These are phyloP conservation scores for Cutaneotrichosporon cavernicola DNA, from an alignment of 1,284 basidiomycete species.

Conservation along the genomic window DNA sequence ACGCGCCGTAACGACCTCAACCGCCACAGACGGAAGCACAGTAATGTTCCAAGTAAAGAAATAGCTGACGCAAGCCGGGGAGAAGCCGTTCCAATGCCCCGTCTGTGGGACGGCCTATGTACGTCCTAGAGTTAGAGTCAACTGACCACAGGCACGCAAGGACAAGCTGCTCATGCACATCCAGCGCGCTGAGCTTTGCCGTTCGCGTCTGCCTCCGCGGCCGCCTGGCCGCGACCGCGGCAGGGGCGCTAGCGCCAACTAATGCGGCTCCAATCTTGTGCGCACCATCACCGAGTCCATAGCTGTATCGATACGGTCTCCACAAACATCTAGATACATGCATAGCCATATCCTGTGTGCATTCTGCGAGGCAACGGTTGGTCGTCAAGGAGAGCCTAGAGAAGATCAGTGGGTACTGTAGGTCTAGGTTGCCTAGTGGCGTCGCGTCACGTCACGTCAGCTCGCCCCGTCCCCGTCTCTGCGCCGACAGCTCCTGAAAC, in stretches of 20 bases:
- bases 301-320: not conserved
- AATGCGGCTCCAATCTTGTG: not conserved
- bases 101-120: constrained; percentile 24
- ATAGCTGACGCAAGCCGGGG: constrained; percentile 21
- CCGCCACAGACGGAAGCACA: constrained; percentile 29
- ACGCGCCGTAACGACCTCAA: constrained; percentile 28
- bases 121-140: not conserved
- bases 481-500: too few relatives aligned
- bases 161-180: constrained; percentile 31
- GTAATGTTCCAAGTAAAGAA: constrained; percentile 1
- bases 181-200: constrained; percentile 26
- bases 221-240: constrained; percentile 12
- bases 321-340: not conserved
- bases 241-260: constrained; percentile 7
- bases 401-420: too few relatives aligned
- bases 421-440: too few relatives aligned
- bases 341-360: not conserved
- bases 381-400: too few relatives aligned
- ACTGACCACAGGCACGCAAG: constrained; percentile 29
- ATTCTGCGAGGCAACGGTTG: too few relatives aligned
- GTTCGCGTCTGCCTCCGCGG: constrained; percentile 22
- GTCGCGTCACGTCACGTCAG: too few relatives aligned
- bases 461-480: too few relatives aligned
- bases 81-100: constrained; percentile 26
- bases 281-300: not conserved